Conservation (phyloP, 2,329 filamentous ascomycete genomes). For the Salinomyces thailandicus region DNA sequence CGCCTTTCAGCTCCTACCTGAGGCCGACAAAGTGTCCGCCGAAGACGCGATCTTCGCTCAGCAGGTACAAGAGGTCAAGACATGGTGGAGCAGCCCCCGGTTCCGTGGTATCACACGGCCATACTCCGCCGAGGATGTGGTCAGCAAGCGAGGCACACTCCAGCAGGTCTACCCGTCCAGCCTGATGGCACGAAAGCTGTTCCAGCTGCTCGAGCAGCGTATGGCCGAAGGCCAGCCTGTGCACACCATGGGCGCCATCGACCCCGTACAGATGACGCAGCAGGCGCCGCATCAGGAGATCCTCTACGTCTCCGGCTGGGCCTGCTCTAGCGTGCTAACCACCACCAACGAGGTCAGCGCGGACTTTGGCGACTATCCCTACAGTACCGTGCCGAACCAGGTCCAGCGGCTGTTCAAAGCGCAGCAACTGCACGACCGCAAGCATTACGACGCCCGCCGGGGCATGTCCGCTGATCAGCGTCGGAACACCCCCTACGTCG, state of each 20-base stretch:
- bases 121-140: constrained; percentile 82
- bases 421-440: constrained; percentile 91
- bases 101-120: constrained; percentile 85
- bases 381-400: constrained; percentile 97
- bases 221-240: constrained; percentile 73
- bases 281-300: constrained; percentile 94
- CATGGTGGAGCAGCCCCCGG: constrained; percentile 81
- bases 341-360: constrained; percentile 94
- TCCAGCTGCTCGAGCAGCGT: constrained; percentile 73
- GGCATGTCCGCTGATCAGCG: constrained; percentile 67
- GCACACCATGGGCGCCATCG: constrained; percentile 95
- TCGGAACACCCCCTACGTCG: constrained; percentile 66
- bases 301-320: constrained; percentile 94
- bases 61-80: constrained; percentile 73
- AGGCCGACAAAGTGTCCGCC: constrained; percentile 58
- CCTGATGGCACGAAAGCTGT: constrained; percentile 88
- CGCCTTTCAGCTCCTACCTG: constrained; percentile 75
- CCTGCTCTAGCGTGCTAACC: constrained; percentile 86
- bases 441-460: constrained; percentile 78
- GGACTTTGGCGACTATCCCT: constrained; percentile 97
- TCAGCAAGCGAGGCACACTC: constrained; percentile 82
- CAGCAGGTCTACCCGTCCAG: constrained; percentile 85
- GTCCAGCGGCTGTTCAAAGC: constrained; percentile 94
- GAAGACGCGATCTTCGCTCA: constrained; percentile 80
- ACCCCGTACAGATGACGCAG: constrained; percentile 99